These are phyloP conservation scores for Bruguiera gymnorhiza DNA, from an alignment of 345 rosid genomes.

Conservation along the genomic window DNA sequence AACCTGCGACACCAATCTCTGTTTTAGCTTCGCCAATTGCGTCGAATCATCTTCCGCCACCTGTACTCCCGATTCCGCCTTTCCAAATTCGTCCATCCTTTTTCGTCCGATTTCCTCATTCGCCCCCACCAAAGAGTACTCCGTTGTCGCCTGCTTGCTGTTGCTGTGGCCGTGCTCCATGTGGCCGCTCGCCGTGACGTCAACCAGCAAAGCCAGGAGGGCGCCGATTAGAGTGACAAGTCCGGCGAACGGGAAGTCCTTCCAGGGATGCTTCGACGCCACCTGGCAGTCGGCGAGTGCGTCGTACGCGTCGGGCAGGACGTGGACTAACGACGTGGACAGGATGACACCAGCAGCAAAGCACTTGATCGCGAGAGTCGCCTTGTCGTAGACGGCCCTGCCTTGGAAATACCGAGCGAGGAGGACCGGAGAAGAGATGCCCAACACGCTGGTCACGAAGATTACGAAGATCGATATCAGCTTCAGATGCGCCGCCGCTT, in stretches of 20 bases:
- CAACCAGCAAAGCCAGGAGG: slow-evolving; percentile 65
- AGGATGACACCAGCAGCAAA: slow-evolving; percentile 96
- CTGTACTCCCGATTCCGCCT: slow-evolving; percentile 21
- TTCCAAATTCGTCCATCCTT: slow-evolving; percentile 33
- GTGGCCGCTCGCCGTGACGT: slow-evolving; percentile 79
- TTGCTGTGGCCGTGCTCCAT: slow-evolving; percentile 44
- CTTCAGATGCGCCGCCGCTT: slow-evolving; percentile 70
- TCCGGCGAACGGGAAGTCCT: slow-evolving; percentile 85
- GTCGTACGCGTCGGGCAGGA: slow-evolving; percentile 78
- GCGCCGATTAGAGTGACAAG: slow-evolving; percentile 67
- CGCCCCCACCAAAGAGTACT: slow-evolving; percentile 41
- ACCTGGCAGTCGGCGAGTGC: slow-evolving; percentile 75
- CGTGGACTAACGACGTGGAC: slow-evolving; percentile 90
- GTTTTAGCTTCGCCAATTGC: slow-evolving; percentile 60
- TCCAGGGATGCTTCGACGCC: slow-evolving; percentile 77
- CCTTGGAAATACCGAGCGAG: slow-evolving; percentile 83
- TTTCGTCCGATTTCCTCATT: slow-evolving; percentile 27
- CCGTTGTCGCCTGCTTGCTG: slow-evolving; percentile 5
- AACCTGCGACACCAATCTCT: slow-evolving; percentile 82
- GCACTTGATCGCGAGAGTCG: slow-evolving; percentile 66
- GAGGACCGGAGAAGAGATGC: slow-evolving; percentile 63
- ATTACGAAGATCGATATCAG: slow-evolving; percentile 51
- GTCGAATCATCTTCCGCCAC: slow-evolving; percentile 22
- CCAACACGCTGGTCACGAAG: slow-evolving; percentile 67
- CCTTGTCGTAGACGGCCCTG: slow-evolving; percentile 69